phyloP scores from a whole-genome alignment of 257 asterid genomes.

The Ajuga chamaepitys region DNA sequence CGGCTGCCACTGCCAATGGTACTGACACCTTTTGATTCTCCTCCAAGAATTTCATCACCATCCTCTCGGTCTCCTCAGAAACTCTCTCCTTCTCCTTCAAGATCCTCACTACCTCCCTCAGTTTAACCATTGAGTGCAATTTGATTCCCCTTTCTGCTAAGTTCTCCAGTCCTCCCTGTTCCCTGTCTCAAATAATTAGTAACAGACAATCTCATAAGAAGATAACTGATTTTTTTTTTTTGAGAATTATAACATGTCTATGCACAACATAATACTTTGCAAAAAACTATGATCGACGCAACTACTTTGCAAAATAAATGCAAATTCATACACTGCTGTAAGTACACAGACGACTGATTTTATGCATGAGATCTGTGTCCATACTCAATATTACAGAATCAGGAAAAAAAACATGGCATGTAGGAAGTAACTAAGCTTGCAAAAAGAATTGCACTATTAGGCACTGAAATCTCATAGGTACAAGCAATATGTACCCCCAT shows the following conservation, averaged over 20 bases:
- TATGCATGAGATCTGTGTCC: background rate
- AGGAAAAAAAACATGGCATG: background rate
- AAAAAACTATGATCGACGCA: background rate
- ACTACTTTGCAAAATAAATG: background rate
- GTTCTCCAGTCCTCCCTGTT: conserved; percentile 93
- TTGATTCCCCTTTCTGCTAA: conserved; percentile 79
- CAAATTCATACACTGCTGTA: background rate
- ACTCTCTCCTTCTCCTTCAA: conserved; percentile 80
- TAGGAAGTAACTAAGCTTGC: background rate
- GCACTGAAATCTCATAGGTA: background rate
- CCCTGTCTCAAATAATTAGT: conserved; percentile 41
- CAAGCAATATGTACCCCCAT: background rate
- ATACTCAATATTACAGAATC: background rate
- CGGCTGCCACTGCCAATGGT: conserved; percentile 25
- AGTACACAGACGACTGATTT: background rate
- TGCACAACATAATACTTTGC: background rate
- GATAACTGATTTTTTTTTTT: background rate
- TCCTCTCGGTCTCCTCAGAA: conserved; percentile 71
- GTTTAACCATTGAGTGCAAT: conserved; percentile 81
- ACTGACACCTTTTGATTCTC: conserved; percentile 72
- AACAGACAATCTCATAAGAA: conserved; percentile 6
- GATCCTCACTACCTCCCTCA: conserved; percentile 80
- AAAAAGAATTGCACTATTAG: background rate
- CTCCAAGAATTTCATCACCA: conserved; percentile 65
- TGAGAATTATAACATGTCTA: background rate